Base-by-base conservation (phyloP, 2,329 filamentous ascomycete species). In the Pseudogymnoascus sp. region DNA sequence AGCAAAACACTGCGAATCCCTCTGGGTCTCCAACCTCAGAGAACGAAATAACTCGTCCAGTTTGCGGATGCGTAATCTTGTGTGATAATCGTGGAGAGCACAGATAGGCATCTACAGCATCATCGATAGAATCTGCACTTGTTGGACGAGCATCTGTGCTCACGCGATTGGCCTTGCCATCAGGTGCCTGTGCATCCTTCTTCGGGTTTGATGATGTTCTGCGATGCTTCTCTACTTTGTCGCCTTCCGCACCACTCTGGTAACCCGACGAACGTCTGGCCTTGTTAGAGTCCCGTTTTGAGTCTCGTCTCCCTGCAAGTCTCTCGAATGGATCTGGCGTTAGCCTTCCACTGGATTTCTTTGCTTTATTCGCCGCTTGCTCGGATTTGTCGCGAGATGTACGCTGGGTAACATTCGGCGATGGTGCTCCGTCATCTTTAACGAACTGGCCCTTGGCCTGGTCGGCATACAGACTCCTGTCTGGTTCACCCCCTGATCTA, bases 11-110 rank as follows among this genome's bases (percentile, higher is more conserved):
- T 2, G 92, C 93, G 68, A 89, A 93, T 1, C 95, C 95, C 46
- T 93, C 86, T 0, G 93, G 87, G 73, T 97, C 93, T 12, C 95
- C 95, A 2, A 99, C 95, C 74, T 99, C 95, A 0, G 93, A 97
- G 72, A 97, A 99, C 0, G 92, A 96, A 68, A 99, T 97, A 2
- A 89, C 82, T 14, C 95, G 86, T 1, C 93, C 92, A 0, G 90
- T 96, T 64, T 90, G 88, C 0, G 92, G 91, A 75, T 97, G 91
- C 21, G 82, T 82, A 61, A 97, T 91, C 75, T 89, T 96, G 71
- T 96, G 93, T 3, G 91, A 96, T 62, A 99, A 77, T 6, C 93
- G 86, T 0, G 91, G 87, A 10, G 91, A 91, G 69, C 87, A 86
- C 5, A 97, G 80, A 72, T 96, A 99, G 1, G 88, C 85, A 63